Base-by-base conservation (phyloP, 2,329 filamentous ascomycete genomes). In the Paraphoma chrysanthemicola region DNA sequence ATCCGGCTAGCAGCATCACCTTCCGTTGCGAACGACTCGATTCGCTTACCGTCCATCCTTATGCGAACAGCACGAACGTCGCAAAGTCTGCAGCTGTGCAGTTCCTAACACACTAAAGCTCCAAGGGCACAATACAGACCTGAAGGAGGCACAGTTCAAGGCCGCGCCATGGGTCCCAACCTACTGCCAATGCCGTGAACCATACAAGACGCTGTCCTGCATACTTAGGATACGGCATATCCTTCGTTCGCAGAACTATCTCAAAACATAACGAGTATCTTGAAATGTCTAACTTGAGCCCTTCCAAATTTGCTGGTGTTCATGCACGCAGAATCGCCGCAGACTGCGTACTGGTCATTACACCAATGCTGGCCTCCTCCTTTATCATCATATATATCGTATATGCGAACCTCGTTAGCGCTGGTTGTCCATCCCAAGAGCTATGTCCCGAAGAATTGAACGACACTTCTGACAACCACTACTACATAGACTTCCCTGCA, bases 401-500 rank as follows among this genome's bases (percentile, higher is more conserved):
- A 7, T 57, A 45, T 29, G 39, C 48, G 10, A 54, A 57, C 14
- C 45, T 54, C 5, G 23, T 57, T n/a, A 39, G 44, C 6, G 29
- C 30, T 18, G 30, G 23, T 16, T 61, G 58, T 43, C 53, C 55
- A 11, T 48, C 31, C 45, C 17, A 49, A 47, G 56, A 59, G 23
- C 38, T 64, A 14, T 59, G 58, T 38, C 54, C 53, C 31, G 54
- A 51, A 17, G 39, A 41, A 17, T 57, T 56, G 14, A 46, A 44
- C 16, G 53, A 44, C 18, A 47, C 23, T 23, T 49, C 46, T 0
- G 41, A 28, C 12, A 17, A 38, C 1, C 29, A 52, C 44, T 64
- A 59, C 46, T 57, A 56, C 48, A 42, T 64, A 9, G 52, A 60
- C 29, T 64, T 55, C 48, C 33, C 53, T 6, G 59, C 54, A 14